A percentile compares a stretch with the other conserved stretches of the same genome.
Conservation (phyloP, 2,329 filamentous ascomycete genomes). For the Aspergillus candidus region DNA sequence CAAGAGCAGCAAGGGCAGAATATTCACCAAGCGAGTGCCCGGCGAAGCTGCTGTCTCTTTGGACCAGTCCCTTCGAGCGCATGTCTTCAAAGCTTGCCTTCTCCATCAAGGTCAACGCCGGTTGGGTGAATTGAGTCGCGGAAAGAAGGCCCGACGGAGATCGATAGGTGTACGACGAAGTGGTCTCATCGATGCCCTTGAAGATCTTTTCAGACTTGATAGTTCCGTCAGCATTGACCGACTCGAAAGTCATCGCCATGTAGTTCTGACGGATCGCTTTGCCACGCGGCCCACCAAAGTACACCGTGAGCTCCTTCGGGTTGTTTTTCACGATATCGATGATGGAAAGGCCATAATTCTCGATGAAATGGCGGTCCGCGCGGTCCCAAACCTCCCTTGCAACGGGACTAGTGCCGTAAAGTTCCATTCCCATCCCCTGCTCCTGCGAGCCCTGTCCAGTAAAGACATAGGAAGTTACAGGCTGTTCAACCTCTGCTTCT, state of each 20-base stretch:
- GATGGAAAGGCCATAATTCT: conserved; percentile 98
- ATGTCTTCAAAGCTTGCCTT: conserved; percentile 99
- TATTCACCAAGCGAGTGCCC: conserved; percentile 98
- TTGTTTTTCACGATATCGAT: conserved; percentile 99
- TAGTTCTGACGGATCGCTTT: conserved; percentile 99
- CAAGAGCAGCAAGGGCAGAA: conserved; percentile 88
- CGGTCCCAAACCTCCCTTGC: conserved; percentile 97
- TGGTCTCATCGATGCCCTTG: conserved; percentile 91
- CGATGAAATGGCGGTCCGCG: conserved; percentile 95
- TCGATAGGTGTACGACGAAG: conserved; percentile 92
- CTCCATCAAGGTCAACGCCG: conserved; percentile 96
- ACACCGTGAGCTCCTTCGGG: conserved; percentile 95
- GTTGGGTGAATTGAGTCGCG: conserved; percentile 97
- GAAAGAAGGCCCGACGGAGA: conserved; percentile 92
- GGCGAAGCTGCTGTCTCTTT: conserved; percentile 93
- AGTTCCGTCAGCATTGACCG: conserved; percentile 81
- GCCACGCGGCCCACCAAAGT: conserved; percentile 93
- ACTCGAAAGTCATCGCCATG: conserved; percentile 99
- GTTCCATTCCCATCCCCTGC: conserved; percentile 99
- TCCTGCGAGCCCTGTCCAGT: conserved; percentile 98
- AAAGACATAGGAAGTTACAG: conserved; percentile 93
- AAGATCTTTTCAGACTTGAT: conserved; percentile 99
- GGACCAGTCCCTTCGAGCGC: conserved; percentile 92
- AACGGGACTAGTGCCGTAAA: conserved; percentile 88
- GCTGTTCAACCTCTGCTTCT: conserved; percentile 96